Conservation (phyloP, 148 eudicot genomes). For the Gaultheria prostrata region DNA sequence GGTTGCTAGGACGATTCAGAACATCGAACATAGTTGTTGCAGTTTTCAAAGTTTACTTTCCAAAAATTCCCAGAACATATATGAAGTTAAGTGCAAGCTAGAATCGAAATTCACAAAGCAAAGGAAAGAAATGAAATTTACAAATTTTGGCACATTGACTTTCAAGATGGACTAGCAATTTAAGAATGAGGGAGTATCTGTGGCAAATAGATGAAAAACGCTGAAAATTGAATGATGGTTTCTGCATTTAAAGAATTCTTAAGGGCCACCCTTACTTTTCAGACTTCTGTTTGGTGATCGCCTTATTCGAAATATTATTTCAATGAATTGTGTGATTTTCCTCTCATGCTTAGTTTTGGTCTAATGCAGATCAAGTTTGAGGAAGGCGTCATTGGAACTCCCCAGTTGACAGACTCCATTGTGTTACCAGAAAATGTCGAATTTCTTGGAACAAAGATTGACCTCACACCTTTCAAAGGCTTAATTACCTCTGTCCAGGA, state of each 20-base stretch:
- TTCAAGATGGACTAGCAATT: neutral
- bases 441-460: conserved; percentile 72
- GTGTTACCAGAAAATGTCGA: conserved; percentile 77
- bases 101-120: neutral
- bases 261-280: neutral
- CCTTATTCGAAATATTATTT: neutral
- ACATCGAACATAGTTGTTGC: neutral
- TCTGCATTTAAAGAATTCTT: neutral
- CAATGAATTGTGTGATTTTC: neutral
- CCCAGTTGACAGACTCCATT: conserved; percentile 76
- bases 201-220: neutral
- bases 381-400: conserved; percentile 86
- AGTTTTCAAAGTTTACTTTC: neutral
- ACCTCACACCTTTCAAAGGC: conserved; percentile 74
- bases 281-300: neutral
- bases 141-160: neutral
- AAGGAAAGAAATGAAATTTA: neutral
- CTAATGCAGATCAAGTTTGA: conserved; percentile 63
- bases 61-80: neutral
- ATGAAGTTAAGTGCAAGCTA: neutral
- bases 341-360: conserved; percentile 23
- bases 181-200: neutral
- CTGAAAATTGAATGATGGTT: neutral
- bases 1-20: neutral
- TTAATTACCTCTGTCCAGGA: conserved; percentile 65